Evolutionary conservation across 352 stramenopile genomes (phyloP), one percentile per base, ranked within the genome.

Genomic region (Pythium scleroteichum): DNA sequence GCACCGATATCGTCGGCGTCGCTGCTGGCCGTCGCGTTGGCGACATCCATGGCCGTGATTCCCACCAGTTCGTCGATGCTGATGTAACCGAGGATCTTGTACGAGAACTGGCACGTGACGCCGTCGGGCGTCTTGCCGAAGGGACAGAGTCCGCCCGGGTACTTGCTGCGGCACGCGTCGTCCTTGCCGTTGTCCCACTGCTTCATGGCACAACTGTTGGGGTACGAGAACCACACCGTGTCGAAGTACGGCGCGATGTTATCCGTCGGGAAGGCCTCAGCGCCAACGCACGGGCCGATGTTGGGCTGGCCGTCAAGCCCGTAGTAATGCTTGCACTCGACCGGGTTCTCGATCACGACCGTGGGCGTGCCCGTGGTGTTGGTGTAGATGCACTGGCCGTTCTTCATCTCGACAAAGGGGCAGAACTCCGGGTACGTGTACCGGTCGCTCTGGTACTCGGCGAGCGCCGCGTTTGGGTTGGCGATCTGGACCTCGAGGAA

Each of bases 191-290:
- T 54, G 16, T 22, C 49, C 77, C 79, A 89, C 10, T 59, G 73
- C n/a, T 68, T 76, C 49, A 75, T 86, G 42, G 78, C 73, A 42
- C 81, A 90, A 55, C 73, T 82, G 33, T 68, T 75, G 4, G 81
- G 79, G 70, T 88, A 90, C 55, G 78, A 88, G 70, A 88, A 90
- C 81, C 81, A 90, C 8, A 88, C 72, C 17, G 80, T 79, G 63
- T 90, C 76, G 19, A 69, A 56, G 50, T 90, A 90, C 9, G 80
- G 80, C 20, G 78, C 75, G 40, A 77, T 69, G 66, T 75, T 79
- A 54, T 90, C 78, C 4, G 71, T 75, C 13, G 72, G 66, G 48
- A 82, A 81, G 7, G 79, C 68, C 54, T 85, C 66, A 8, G 75
- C 80, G 1, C 80, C 80, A 32, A 90, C 80, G 58, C 80, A 90